A percentile compares a stretch with the other conserved stretches of the same genome.
phyloP scores from a whole-genome alignment of 331 rosid species.

The Quercus lobata region DNA sequence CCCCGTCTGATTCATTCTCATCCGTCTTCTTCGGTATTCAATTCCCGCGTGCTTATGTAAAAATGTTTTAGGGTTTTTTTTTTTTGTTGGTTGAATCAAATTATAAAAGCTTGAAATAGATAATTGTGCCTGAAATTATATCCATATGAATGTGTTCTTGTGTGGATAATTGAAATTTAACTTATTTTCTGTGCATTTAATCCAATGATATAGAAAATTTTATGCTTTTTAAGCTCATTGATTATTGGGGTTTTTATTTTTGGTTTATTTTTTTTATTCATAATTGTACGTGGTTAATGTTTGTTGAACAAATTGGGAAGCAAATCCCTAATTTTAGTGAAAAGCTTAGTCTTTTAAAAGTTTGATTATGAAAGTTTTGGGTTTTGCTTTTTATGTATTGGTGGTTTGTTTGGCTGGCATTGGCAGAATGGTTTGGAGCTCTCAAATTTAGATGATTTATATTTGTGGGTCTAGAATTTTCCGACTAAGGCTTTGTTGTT shows the following conservation, averaged over 20 bases:
- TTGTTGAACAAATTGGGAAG: neutral
- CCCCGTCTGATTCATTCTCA: conserved; percentile 27
- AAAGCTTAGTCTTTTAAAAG: no score
- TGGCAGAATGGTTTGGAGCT: no score
- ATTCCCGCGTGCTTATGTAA: neutral
- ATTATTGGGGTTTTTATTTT: neutral
- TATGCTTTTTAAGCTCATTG: neutral
- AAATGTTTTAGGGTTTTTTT: neutral
- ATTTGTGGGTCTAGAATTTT: no score
- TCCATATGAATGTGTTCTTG: no score
- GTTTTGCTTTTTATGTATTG: no score
- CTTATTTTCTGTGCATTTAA: neutral
- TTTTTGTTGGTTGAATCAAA: neutral
- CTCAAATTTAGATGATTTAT: no score
- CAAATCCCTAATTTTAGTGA: neutral
- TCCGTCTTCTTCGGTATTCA: neutral
- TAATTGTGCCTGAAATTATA: no score
- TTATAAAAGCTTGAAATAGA: no score
- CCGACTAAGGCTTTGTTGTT: no score
- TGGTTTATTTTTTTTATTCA: neutral
- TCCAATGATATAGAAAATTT: neutral
- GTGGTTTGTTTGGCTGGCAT: no score
- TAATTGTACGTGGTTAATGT: neutral
- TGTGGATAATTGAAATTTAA: no score
- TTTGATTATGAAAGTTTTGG: no score